Percentiles rank a stretch among this genome's conserved stretches.
These are phyloP conservation scores for Symmetrospora coprosmae DNA, from an alignment of 768 basidiomycete genomes.

Conservation along the genomic window DNA sequence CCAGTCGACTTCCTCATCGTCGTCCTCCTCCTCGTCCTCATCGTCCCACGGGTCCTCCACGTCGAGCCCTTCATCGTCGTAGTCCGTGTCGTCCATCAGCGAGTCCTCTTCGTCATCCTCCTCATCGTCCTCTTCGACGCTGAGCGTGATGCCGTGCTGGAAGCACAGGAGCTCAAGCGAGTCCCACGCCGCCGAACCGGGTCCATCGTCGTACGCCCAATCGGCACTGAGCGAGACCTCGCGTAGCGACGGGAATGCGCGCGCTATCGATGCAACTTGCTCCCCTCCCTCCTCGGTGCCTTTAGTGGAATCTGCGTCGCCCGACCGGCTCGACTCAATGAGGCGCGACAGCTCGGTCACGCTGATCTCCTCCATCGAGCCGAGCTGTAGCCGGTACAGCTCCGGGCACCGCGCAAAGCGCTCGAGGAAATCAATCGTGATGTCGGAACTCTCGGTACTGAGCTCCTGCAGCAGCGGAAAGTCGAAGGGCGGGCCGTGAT, in stretches of 20 bases:
- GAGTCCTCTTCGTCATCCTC: not conserved
- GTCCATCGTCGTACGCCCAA: conserved; percentile 1
- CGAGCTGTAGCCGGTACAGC: not conserved
- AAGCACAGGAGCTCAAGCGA: conserved; percentile 6
- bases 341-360: not conserved
- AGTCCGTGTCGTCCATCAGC: conserved; percentile 5
- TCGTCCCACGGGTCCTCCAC: not conserved
- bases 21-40: not conserved
- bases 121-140: not conserved
- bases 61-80: not conserved
- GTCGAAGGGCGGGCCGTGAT: not conserved
- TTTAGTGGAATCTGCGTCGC: too few species aligned
- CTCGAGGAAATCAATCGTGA: not conserved
- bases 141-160: not conserved
- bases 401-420: conserved; percentile 1
- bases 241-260: conserved; percentile 5
- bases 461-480: not conserved
- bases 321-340: not conserved
- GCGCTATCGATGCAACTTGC: too few species aligned
- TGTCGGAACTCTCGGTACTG: not conserved
- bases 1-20: not conserved
- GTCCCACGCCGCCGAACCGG: not conserved
- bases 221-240: not conserved
- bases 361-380: not conserved
- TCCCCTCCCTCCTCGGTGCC: too few species aligned